These are phyloP conservation scores for Gastrodia elata DNA, from an alignment of 106 monocot genomes.

Conservation along the genomic window DNA sequence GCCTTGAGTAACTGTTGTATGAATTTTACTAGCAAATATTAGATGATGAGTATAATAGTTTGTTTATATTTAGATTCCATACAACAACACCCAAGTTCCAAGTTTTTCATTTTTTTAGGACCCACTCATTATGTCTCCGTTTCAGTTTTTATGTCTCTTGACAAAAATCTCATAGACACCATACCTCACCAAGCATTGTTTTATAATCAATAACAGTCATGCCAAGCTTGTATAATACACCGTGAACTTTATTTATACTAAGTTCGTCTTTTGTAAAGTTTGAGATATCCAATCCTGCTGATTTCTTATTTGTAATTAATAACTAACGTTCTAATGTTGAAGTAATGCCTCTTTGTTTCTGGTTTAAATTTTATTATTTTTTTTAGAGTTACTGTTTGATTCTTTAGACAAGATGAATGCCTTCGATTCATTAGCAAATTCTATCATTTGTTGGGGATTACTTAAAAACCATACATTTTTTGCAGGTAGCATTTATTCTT, in stretches of 20 bases:
- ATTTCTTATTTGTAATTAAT: background rate
- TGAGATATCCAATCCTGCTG: background rate
- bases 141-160: background rate
- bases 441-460: background rate
- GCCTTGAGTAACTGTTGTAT: too few species aligned
- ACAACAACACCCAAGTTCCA: background rate
- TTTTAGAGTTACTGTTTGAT: background rate
- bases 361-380: background rate
- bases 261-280: background rate
- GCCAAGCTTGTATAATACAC: background rate
- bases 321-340: background rate
- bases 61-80: background rate
- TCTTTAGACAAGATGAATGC: background rate
- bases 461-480: conserved; percentile 2
- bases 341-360: background rate
- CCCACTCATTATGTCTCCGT: background rate
- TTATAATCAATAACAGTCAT: background rate
- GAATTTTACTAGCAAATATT: too few species aligned
- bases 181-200: background rate
- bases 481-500: conserved; percentile 89
- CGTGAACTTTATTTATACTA: background rate
- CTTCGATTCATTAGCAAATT: background rate
- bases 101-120: background rate
- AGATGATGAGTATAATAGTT: background rate
- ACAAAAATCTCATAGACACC: background rate